phyloP scores from a whole-genome alignment of 2,329 filamentous ascomycete genomes.

The Xylaria hypoxylon region DNA sequence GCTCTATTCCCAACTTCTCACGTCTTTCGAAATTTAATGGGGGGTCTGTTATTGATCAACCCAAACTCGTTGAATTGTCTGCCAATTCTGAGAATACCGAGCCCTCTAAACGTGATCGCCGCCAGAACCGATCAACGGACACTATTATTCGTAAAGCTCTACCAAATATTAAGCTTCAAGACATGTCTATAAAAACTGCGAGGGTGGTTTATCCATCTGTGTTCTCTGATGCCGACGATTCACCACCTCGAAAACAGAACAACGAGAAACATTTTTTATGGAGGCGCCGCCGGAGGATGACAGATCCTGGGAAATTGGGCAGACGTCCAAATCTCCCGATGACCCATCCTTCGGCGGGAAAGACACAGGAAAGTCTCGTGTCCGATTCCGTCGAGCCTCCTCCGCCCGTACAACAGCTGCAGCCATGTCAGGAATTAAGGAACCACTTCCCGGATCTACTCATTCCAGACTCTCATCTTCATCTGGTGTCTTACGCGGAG shows the following conservation, averaged over 20 bases:
- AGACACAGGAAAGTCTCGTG: constrained; percentile 36
- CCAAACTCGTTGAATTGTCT: constrained; percentile 12
- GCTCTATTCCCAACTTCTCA: constrained; percentile 40
- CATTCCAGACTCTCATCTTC: constrained; percentile 47
- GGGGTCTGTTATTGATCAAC: constrained; percentile 7
- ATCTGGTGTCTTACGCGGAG: constrained; percentile 39
- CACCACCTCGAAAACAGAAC: constrained; percentile 34
- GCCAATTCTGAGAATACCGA: constrained; percentile 34
- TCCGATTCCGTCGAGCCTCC: constrained; percentile 32
- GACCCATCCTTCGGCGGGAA: constrained; percentile 37
- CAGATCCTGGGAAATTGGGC: constrained; percentile 43
- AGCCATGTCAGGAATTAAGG: constrained; percentile 14
- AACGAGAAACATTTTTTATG: constrained; percentile 51
- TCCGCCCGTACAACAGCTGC: constrained; percentile 10
- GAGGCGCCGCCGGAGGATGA: constrained; percentile 45
- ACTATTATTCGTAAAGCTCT: constrained; percentile 46
- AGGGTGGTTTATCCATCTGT: constrained; percentile 27
- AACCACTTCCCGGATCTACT: constrained; percentile 46
- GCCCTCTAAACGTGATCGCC: constrained; percentile 21
- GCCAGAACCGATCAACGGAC: constrained; percentile 43
- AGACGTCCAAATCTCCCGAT: constrained; percentile 30
- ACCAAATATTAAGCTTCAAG: constrained; percentile 26
- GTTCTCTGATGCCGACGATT: constrained; percentile 24
- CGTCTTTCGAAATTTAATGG: constrained; percentile 36
- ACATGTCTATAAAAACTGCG: constrained; percentile 7